phyloP scores from a whole-genome alignment of 2,329 filamentous ascomycete genomes.

The Graphilbum fragrans region DNA sequence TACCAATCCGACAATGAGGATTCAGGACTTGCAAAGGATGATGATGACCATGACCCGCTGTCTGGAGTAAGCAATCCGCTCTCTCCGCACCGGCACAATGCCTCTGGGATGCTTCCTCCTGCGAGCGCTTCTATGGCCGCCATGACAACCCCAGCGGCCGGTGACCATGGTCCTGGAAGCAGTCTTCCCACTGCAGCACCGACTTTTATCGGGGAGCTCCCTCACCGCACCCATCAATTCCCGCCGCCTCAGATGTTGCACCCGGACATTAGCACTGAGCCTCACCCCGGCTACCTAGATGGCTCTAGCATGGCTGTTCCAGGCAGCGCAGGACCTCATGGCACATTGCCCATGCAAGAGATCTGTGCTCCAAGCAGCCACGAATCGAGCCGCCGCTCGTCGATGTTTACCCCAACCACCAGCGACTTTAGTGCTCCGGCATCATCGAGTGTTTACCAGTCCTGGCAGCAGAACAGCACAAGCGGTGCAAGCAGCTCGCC shows the following conservation, averaged over 20 bases:
- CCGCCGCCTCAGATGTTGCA: slow-evolving; percentile 28
- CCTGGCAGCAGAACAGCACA: slow-evolving; percentile 30
- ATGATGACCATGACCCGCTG: slow-evolving; percentile 24
- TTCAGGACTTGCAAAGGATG: slow-evolving; percentile 24
- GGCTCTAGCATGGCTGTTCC: slow-evolving; percentile 17
- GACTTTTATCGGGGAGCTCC: slow-evolving; percentile 29
- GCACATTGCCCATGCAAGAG: slow-evolving; percentile 28
- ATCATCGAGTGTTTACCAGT: slow-evolving; percentile 24
- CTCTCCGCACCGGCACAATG: slow-evolving; percentile 13
- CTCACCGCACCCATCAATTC: slow-evolving; percentile 23
- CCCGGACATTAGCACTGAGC: slow-evolving; percentile 27
- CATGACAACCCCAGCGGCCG: slow-evolving; percentile 12
- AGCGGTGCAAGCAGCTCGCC: slow-evolving; percentile 26
- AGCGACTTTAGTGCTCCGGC: slow-evolving; percentile 31
- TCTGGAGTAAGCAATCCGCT: slow-evolving; percentile 3
- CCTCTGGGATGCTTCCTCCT: slow-evolving; percentile 18
- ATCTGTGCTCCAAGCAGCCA: slow-evolving; percentile 30
- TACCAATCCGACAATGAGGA: slow-evolving; percentile 36
- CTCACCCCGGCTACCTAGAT: slow-evolving; percentile 26
- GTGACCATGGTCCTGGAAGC: slow-evolving; percentile 21
- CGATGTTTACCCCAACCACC: slow-evolving; percentile 26
- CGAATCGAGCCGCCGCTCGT: slow-evolving; percentile 31
- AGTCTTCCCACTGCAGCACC: slow-evolving; percentile 5
- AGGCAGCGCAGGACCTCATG: slow-evolving; percentile 15
- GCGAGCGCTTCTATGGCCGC: background rate